Percentiles rank a stretch among this genome's conserved stretches.
Conservation (phyloP, 2,329 filamentous ascomycete species). For the Cylindrodendrum hubeiense region DNA sequence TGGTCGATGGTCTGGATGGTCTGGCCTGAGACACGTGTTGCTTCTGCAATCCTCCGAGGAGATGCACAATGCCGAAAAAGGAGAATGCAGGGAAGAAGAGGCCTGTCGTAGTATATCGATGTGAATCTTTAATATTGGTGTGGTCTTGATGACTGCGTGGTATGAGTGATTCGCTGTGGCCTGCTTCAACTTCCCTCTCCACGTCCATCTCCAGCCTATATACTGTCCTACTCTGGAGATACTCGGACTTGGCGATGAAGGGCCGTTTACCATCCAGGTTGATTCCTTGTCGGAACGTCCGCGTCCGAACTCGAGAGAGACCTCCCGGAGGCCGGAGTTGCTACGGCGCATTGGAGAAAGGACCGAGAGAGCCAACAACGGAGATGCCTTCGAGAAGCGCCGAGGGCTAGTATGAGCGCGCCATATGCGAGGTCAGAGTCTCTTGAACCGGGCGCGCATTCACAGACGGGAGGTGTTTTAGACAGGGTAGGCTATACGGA, state of each 20-base stretch:
- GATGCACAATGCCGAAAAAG: not conserved
- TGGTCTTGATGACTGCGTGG: no score
- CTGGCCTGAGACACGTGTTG: not conserved
- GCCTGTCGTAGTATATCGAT: no score
- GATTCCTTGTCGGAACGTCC: no score
- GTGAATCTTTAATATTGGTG: no score
- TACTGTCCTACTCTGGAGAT: not conserved
- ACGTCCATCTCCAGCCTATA: no score
- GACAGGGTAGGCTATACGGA: not conserved
- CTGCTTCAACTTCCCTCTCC: no score
- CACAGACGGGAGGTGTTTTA: not conserved
- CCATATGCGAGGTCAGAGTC: not conserved
- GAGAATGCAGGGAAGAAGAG: not conserved
- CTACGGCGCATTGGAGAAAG: not conserved
- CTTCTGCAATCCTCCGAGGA: constrained; percentile 20
- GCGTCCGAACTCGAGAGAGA: no score
- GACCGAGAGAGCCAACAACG: not conserved
- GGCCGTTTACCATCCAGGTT: not conserved
- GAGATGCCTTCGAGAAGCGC: not conserved
- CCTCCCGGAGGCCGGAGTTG: no score
- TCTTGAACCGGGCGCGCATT: not conserved
- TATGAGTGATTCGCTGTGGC: no score
- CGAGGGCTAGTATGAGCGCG: not conserved
- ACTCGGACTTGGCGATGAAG: constrained; percentile 27
- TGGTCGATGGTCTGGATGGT: not conserved